phyloP scores from a whole-genome alignment of 768 basidiomycete species.

The Hebeloma cylindrosporum region DNA sequence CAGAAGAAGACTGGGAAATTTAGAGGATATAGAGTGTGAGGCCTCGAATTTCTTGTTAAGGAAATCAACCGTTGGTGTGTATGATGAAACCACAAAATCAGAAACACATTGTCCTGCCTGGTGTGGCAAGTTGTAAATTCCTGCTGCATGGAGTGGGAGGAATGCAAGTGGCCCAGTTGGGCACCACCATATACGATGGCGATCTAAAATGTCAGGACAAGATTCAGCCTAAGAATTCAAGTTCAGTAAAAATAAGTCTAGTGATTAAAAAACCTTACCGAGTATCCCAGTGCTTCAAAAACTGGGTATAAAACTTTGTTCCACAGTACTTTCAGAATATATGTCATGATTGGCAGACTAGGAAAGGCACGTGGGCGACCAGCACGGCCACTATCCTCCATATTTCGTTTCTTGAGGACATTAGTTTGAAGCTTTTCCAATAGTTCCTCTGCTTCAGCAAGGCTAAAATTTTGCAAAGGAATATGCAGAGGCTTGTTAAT shows the following conservation, averaged over 20 bases:
- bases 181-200: slow-evolving; percentile 21
- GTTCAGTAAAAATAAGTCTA: too few species aligned
- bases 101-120: slow-evolving; percentile 1
- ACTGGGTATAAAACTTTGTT: too few species aligned
- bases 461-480: slow-evolving; percentile 10
- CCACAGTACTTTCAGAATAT: background rate
- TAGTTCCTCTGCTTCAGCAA: slow-evolving; percentile 2
- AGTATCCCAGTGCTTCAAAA: too few species aligned
- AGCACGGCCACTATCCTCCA: background rate
- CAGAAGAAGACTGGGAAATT: slow-evolving; percentile 1
- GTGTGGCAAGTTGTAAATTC: slow-evolving; percentile 19
- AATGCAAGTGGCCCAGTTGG: slow-evolving; percentile 21
- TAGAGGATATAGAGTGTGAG: background rate
- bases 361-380: background rate
- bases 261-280: too few species aligned
- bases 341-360: too few species aligned
- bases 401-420: background rate
- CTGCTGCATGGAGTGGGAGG: slow-evolving; percentile 29
- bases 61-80: slow-evolving; percentile 11
- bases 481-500: slow-evolving; percentile 10
- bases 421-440: background rate
- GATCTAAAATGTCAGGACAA: background rate
- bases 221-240: background rate
- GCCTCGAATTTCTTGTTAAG: background rate
- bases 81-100: slow-evolving; percentile 17